These are phyloP conservation scores for Magnusiomyces fungicola DNA, from an alignment of 1,139 yeast genomes.

Conservation along the genomic window DNA sequence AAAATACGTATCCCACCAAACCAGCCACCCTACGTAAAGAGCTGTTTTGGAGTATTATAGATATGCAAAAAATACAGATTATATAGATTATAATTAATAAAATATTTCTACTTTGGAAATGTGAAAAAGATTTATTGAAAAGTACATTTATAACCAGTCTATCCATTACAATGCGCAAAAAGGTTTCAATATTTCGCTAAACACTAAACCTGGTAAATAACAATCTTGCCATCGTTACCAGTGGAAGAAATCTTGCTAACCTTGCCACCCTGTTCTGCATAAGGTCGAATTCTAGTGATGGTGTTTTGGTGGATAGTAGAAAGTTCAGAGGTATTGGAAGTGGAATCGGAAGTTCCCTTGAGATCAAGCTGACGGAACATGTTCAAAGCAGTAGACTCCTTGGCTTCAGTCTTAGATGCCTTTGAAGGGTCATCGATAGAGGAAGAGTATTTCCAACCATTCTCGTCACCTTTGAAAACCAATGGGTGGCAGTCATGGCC, in stretches of 20 bases:
- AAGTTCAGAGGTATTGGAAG: conserved; percentile 46
- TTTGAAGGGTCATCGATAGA: conserved; percentile 55
- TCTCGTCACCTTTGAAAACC: conserved; percentile 63
- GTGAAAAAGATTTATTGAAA: too few species aligned
- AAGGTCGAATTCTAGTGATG: conserved; percentile 57
- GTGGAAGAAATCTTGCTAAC: conserved; percentile 57
- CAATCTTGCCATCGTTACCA: conserved; percentile 88
- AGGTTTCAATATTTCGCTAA: too few species aligned
- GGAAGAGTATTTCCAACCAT: conserved; percentile 60
- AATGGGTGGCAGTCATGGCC: conserved; percentile 93
- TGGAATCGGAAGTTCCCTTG: conserved; percentile 65
- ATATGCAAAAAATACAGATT: too few species aligned
- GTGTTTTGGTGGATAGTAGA: conserved; percentile 89
- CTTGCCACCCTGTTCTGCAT: conserved; percentile 35
- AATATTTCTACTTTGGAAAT: too few species aligned
- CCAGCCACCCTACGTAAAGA: too few species aligned
- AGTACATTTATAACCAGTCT: too few species aligned
- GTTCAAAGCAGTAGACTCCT: conserved; percentile 78
- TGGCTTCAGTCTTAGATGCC: conserved; percentile 45
- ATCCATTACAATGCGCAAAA: too few species aligned
- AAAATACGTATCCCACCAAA: too few species aligned
- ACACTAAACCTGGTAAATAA: conserved; percentile 40
- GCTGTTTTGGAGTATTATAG: too few species aligned
- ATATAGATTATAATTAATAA: too few species aligned
- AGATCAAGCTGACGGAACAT: conserved; percentile 95